Base-by-base conservation (phyloP, 2,329 filamentous ascomycete species). In the Colletotrichum salicis region DNA sequence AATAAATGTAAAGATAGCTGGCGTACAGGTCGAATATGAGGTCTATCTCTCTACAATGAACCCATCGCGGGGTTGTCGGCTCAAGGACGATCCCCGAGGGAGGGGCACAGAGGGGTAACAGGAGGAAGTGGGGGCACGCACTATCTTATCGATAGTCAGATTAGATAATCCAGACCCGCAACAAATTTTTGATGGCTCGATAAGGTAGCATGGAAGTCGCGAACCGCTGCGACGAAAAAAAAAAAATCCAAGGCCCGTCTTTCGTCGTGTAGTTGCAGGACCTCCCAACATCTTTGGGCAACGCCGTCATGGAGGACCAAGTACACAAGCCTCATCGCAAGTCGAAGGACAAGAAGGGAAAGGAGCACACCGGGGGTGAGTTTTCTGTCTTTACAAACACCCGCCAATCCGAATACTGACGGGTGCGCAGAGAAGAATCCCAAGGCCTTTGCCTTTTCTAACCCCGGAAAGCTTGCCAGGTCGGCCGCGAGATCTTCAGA, bases 381-480 rank as follows among this genome's bases (percentile, higher is more conserved):
- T 79, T 35, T 31, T 27, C 59, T 22, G 19, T 68, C 59, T 6
- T 13, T 7, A 29, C 19, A n/a, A 58, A 6, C 58, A 13, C 60
- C 33, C 29, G 22, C 22, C n/a, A 63, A 35, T 27, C 60, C 4
- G 13, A 37, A 52, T 22, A 56, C 75, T 80, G 73, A 80, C 75
- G 35, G 24, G 65, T 62, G 59, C 55, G 77, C 78, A 91, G 94
- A 93, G 67, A 87, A 86, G 74, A 97, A 97, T 80, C 94, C 94
- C 2, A 98, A 97, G 84, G 95, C 95, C 15, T 98, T 97, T 82
- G 92, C 94, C 66, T 94, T 93, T 80, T 88, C 94, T 54, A 92
- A 93, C 73, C 94, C 95, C 1, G 95, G 95, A 74, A 93, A 92
- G 79, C 88, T 96, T 76, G 90, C 92, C 72, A 93, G 91, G 81